Percentiles rank a stretch among this genome's conserved stretches.
Conservation (phyloP, 306 rosid species). For the Trifolium fragiferum region DNA sequence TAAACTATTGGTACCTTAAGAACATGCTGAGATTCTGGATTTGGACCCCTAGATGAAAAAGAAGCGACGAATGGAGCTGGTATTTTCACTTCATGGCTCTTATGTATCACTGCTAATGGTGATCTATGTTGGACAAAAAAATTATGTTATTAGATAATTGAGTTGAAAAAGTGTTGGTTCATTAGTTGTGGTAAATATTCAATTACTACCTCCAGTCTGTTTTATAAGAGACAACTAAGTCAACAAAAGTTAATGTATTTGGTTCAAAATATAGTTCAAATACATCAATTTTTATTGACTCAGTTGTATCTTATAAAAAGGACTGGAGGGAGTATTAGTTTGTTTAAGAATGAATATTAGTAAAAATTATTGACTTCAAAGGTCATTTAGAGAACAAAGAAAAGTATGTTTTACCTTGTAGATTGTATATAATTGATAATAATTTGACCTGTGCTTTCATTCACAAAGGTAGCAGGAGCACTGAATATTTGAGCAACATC, state of each 20-base stretch:
- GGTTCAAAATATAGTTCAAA: too few relatives aligned
- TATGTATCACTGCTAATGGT: conserved; percentile 72
- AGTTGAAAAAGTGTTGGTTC: background rate
- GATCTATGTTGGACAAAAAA: conserved; percentile 53
- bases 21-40: conserved; percentile 57
- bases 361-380: background rate
- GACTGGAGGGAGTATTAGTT: background rate
- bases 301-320: too few relatives aligned
- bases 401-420: conserved; percentile 55
- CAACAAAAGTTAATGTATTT: too few relatives aligned
- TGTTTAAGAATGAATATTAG: background rate
- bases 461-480: conserved; percentile 75
- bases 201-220: background rate
- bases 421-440: conserved; percentile 61
- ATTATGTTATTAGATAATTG: conserved; percentile 14
- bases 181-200: conserved; percentile 1
- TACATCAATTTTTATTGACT: too few relatives aligned
- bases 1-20: conserved; percentile 78
- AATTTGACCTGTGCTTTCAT: conserved; percentile 48
- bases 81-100: conserved; percentile 48
- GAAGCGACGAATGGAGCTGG: conserved; percentile 79
- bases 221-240: too few relatives aligned
- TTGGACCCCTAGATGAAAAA: conserved; percentile 93
- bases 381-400: conserved; percentile 9
- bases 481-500: conserved; percentile 72